Base-by-base conservation (phyloP, 2,329 filamentous ascomycete species). In the Alternaria dauci region DNA sequence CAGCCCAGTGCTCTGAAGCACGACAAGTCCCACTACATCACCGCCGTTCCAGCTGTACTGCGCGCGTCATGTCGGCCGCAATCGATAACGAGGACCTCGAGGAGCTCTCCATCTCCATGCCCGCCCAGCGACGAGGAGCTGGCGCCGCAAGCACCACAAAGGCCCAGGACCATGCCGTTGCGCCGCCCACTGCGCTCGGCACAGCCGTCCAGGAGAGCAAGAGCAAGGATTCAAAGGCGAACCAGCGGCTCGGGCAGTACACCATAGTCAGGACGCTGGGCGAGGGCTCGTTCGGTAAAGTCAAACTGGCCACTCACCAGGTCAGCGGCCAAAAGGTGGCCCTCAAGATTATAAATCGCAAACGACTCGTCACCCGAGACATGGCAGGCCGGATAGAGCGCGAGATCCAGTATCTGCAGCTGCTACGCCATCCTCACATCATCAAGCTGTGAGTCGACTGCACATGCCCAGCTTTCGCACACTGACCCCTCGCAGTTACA, bases 321-420 rank as follows among this genome's bases (percentile, higher is more conserved):
- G 89, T 93, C 69, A 98, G 92, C 69, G 92, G 92, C 66, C 94
- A 98, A 80, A 92, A 97, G 82, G 95, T 99, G 52, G 95, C 95
- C 28, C 86, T 99, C 76, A 99, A 99, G 85, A 97, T 98, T 76
- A 99, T 99, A 75, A 92, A 93, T 42, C 88, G 95, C 68, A 95
- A 95, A 83, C 96, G 97, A 83, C 87, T 99, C 74, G 93, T 97
- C 71, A 98, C 94, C 70, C 87, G 94, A 74, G 95, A 99, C 80
- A 98, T 99, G 95, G 94, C 96, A 54, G 95, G 95, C 62, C 88
- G 95, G 62, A 96, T 99, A 66, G 95, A 99, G 83, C 88, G 95
- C 70, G 95, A 99, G 84, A 99, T 99, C 71, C 94, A 97, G 79
- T 99, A 99, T 77, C 86, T 99, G 65, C 95, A 99, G 82, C 84